Conservation (phyloP, 495 filamentous ascomycete species). For the Aspergillus panamensis region DNA sequence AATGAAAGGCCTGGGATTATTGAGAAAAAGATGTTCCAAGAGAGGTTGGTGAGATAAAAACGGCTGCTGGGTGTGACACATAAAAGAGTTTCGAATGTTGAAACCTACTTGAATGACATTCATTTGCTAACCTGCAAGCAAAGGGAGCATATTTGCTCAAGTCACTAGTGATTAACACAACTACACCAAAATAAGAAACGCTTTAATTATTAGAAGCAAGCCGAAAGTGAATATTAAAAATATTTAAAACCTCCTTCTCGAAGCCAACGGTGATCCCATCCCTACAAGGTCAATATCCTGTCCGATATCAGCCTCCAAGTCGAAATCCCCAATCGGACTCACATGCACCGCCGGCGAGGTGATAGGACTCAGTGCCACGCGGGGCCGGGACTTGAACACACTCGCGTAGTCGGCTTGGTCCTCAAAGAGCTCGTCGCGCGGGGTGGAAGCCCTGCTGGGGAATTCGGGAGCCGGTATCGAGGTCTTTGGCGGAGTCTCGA, state of each 20-base stretch:
- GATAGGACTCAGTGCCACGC: slow-evolving; percentile 71
- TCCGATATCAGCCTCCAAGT: slow-evolving; percentile 22
- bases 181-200: no score
- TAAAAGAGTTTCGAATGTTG: no score
- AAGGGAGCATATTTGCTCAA: no score
- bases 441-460: slow-evolving; percentile 41
- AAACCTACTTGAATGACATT: no score
- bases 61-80: no score
- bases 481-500: slow-evolving; percentile 51
- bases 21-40: background rate
- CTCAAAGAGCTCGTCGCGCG: slow-evolving; percentile 56
- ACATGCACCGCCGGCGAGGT: slow-evolving; percentile 54
- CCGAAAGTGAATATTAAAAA: background rate
- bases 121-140: no score
- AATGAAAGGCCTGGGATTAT: background rate
- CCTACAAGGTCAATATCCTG: background rate
- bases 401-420: slow-evolving; percentile 76
- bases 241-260: slow-evolving; percentile 10
- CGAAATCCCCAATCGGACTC: slow-evolving; percentile 33
- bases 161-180: no score
- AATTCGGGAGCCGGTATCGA: background rate
- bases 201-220: no score
- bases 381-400: slow-evolving; percentile 82
- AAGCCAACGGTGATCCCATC: slow-evolving; percentile 16
- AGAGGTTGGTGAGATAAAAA: background rate